Conservation (phyloP, 805 yeast genomes). For the Saturnispora gosingensis region DNA sequence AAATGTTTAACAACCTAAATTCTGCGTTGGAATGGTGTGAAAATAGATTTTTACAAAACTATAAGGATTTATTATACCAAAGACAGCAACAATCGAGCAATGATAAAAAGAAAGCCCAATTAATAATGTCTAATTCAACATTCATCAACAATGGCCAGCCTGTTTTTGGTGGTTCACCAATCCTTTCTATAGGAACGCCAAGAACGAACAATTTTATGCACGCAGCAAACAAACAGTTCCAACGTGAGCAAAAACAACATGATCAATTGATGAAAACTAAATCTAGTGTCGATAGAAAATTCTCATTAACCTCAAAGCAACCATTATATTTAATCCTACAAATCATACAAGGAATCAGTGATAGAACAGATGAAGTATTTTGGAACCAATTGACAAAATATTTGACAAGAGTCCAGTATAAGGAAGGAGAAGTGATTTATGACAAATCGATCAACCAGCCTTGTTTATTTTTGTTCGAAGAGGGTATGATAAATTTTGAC, state of each 20-base stretch:
- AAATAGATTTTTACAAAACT: slow-evolving; percentile 67
- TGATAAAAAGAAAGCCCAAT: slow-evolving; percentile 13
- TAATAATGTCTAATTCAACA: slow-evolving; percentile 1
- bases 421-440: slow-evolving; percentile 34
- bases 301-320: slow-evolving; percentile 14
- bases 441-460: slow-evolving; percentile 39
- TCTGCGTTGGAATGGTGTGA: slow-evolving; percentile 96
- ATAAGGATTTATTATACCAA: slow-evolving; percentile 29
- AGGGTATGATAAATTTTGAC: slow-evolving; percentile 44
- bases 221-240: slow-evolving; percentile 40
- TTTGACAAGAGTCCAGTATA: slow-evolving; percentile 31
- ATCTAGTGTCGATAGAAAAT: slow-evolving; percentile 4
- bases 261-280: slow-evolving; percentile 18
- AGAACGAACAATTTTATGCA: slow-evolving; percentile 42
- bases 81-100: not conserved
- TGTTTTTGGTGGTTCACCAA: slow-evolving; percentile 1
- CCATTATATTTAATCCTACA: slow-evolving; percentile 61
- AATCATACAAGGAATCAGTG: slow-evolving; percentile 52
- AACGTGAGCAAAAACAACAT: slow-evolving; percentile 24
- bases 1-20: slow-evolving; percentile 70
- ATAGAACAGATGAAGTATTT: slow-evolving; percentile 36
- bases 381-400: slow-evolving; percentile 59
- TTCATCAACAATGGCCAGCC: slow-evolving; percentile 8
- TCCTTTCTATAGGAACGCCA: slow-evolving; percentile 37
- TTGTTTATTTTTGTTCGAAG: slow-evolving; percentile 43